A percentile compares a stretch with the other conserved stretches of the same genome.
Evolutionary conservation across 2,329 filamentous ascomycete species (phyloP).

Genomic region (Ophiosphaerella narmari): DNA sequence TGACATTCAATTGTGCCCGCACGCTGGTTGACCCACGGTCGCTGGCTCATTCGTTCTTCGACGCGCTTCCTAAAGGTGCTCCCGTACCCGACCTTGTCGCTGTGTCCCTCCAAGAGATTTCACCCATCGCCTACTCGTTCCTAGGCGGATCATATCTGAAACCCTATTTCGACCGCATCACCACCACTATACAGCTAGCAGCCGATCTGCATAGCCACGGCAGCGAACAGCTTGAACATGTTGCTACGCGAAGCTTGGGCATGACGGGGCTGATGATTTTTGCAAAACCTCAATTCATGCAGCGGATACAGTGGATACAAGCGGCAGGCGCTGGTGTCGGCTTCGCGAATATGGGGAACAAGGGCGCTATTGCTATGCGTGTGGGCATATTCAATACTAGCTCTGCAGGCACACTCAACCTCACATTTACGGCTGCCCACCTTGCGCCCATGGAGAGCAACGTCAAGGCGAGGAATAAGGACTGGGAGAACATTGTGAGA

Average conservation of each 20-base stretch:
- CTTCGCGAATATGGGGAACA: slow-evolving; percentile 88
- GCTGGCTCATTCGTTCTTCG: slow-evolving; percentile 70
- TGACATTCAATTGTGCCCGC: slow-evolving; percentile 90
- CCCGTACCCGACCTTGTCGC: slow-evolving; percentile 70
- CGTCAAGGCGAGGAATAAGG: slow-evolving; percentile 74
- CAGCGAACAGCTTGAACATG: slow-evolving; percentile 65
- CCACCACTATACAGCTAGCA: slow-evolving; percentile 72
- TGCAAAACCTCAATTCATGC: slow-evolving; percentile 63
- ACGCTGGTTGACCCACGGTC: slow-evolving; percentile 68
- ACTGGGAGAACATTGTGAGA: slow-evolving; percentile 85
- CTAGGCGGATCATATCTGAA: slow-evolving; percentile 79
- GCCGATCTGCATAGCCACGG: slow-evolving; percentile 53
- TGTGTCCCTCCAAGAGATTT: slow-evolving; percentile 81
- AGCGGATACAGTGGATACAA: slow-evolving; percentile 67
- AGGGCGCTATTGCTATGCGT: slow-evolving; percentile 84
- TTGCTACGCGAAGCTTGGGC: slow-evolving; percentile 76
- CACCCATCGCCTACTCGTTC: slow-evolving; percentile 82
- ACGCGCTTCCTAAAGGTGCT: slow-evolving; percentile 42
- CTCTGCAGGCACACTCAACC: slow-evolving; percentile 57
- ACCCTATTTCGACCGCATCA: slow-evolving; percentile 75
- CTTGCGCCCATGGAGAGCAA: slow-evolving; percentile 86
- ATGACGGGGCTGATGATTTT: slow-evolving; percentile 92
- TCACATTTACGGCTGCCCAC: slow-evolving; percentile 89
- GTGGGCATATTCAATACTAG: slow-evolving; percentile 60
- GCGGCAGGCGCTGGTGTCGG: slow-evolving; percentile 86